phyloP scores from a whole-genome alignment of 1,139 yeast genomes.

The Diutina catenulata region DNA sequence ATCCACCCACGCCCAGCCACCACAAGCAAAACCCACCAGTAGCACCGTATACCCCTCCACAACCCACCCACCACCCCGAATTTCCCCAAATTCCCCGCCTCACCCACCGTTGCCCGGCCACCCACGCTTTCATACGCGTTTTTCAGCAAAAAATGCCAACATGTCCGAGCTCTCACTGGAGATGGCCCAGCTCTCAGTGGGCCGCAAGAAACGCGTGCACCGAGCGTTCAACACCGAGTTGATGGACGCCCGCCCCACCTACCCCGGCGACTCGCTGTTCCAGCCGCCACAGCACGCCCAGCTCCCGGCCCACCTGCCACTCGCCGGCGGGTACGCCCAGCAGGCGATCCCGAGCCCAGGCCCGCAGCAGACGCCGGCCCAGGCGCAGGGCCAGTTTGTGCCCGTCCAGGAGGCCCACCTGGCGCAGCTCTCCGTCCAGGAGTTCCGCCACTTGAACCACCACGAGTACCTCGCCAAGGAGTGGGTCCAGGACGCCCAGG shows the following conservation, averaged over 20 bases:
- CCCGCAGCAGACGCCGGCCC: background rate
- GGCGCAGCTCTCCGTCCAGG: constrained; percentile 1
- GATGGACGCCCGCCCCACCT: constrained; percentile 3
- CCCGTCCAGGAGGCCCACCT: constrained; percentile 3
- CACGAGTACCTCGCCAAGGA: constrained; percentile 1
- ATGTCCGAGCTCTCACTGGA: constrained; percentile 2
- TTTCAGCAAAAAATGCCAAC: no score
- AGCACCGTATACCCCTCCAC: no score
- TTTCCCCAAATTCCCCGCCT: no score
- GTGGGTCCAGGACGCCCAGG: background rate
- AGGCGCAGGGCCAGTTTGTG: background rate
- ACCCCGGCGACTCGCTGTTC: background rate
- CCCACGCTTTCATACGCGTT: no score
- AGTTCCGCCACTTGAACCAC: constrained; percentile 1
- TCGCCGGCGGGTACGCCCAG: background rate
- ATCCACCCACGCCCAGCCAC: no score
- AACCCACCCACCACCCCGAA: no score
- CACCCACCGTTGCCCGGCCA: no score
- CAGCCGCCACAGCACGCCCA: no score
- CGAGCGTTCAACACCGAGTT: constrained; percentile 4
- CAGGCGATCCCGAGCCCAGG: background rate
- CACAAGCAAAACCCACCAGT: no score
- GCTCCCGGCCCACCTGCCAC: constrained; percentile 2
- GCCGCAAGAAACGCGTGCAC: background rate
- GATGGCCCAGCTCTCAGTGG: constrained; percentile 1